Percentiles rank a stretch among this genome's conserved stretches.
These are phyloP conservation scores for Lodderomyces margitis DNA, from an alignment of 1,139 yeast species.

Conservation along the genomic window DNA sequence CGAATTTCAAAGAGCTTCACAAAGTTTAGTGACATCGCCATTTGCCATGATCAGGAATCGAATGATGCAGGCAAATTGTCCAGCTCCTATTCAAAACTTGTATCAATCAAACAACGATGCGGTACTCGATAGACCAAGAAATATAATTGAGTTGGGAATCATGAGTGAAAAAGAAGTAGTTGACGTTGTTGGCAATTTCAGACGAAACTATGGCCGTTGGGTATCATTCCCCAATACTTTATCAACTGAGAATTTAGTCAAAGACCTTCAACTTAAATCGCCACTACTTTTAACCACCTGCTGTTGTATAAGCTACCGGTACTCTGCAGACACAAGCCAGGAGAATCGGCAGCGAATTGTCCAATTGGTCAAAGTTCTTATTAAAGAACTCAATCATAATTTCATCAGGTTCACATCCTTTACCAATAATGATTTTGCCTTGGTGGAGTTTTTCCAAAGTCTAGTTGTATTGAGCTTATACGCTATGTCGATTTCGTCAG, in stretches of 20 bases:
- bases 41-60: conserved; percentile 43
- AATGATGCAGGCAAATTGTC: conserved; percentile 8
- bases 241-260: conserved; percentile 50
- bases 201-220: conserved; percentile 75
- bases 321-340: conserved; percentile 28
- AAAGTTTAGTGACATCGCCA: conserved; percentile 49
- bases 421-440: conserved; percentile 23
- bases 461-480: conserved; percentile 61
- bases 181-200: conserved; percentile 54
- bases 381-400: conserved; percentile 45
- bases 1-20: conserved; percentile 40
- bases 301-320: conserved; percentile 60
- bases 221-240: conserved; percentile 63
- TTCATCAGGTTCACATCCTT: conserved; percentile 26
- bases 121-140: conserved; percentile 18
- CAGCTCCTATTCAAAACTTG: not conserved
- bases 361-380: conserved; percentile 28
- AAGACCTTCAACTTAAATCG: conserved; percentile 51
- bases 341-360: conserved; percentile 19
- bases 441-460: conserved; percentile 64
- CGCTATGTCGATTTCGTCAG: conserved; percentile 55
- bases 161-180: conserved; percentile 50
- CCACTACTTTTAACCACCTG: conserved; percentile 66
- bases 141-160: conserved; percentile 49
- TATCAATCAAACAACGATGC: not conserved